These are phyloP conservation scores for Ceratocystis papillata DNA, from an alignment of 2,329 filamentous ascomycete species.

Conservation along the genomic window DNA sequence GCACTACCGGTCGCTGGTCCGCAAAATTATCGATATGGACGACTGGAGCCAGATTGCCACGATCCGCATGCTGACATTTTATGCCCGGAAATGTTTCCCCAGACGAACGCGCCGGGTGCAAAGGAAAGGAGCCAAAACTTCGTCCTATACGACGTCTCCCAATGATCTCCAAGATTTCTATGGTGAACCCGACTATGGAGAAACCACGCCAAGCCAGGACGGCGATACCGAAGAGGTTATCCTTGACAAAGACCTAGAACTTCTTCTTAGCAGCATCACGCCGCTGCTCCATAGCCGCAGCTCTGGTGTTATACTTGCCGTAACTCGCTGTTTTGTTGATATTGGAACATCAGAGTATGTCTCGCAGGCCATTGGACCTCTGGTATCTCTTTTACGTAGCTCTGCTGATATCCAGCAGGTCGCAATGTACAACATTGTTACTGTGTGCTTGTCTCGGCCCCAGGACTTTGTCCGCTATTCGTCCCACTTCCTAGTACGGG, in stretches of 20 bases:
- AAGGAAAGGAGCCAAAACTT: not conserved
- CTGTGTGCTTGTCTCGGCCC: conserved; percentile 70
- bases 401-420: conserved; percentile 81
- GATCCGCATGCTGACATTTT: conserved; percentile 68
- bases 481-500: conserved; percentile 77
- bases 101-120: conserved; percentile 47
- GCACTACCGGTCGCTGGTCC: conserved; percentile 74
- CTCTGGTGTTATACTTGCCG: conserved; percentile 79
- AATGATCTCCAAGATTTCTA: conserved; percentile 64
- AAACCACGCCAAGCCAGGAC: conserved; percentile 32
- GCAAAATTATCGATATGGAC: conserved; percentile 95
- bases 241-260: conserved; percentile 69
- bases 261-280: conserved; percentile 68
- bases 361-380: conserved; percentile 63
- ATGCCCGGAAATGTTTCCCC: conserved; percentile 81
- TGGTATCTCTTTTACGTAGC: conserved; percentile 74
- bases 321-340: conserved; percentile 73
- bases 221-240: conserved; percentile 46
- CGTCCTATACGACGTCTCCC: conserved; percentile 34
- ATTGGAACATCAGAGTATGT: conserved; percentile 72
- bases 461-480: conserved; percentile 77
- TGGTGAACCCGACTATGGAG: conserved; percentile 46
- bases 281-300: conserved; percentile 88
- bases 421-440: conserved; percentile 86
- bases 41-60: conserved; percentile 92